A percentile compares a stretch with the other conserved stretches of the same genome.
Evolutionary conservation across 495 filamentous ascomycete genomes (phyloP).

Genomic region (Jackrogersella minutella): DNA sequence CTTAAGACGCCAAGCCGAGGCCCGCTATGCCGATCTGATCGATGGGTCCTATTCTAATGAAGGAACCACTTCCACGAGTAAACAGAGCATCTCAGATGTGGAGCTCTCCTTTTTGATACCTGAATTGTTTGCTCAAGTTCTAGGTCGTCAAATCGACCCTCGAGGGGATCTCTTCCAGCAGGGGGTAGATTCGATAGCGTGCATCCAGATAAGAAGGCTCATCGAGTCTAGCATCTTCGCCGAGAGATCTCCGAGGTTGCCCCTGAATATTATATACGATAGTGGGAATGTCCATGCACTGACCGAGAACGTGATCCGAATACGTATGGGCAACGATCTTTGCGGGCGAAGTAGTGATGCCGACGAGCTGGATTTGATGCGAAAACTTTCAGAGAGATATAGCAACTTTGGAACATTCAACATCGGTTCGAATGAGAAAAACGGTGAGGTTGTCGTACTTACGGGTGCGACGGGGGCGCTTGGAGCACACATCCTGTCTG

Average conservation of each 20-base stretch:
- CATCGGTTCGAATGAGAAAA: constrained; percentile 29
- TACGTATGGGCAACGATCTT: constrained; percentile 48
- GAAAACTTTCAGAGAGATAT: constrained; percentile 23
- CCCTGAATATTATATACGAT: constrained; percentile 58
- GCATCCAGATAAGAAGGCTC: constrained; percentile 35
- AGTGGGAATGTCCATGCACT: constrained; percentile 54
- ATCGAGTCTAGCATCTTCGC: constrained; percentile 23
- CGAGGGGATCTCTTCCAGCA: constrained; percentile 42
- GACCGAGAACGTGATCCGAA: constrained; percentile 27
- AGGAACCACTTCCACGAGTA: not conserved
- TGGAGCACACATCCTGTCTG: constrained; percentile 61
- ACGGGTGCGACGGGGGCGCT: constrained; percentile 68
- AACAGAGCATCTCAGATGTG: constrained; percentile 31
- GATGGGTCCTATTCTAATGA: constrained; percentile 46
- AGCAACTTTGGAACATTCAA: not conserved
- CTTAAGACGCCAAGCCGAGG: constrained; percentile 53
- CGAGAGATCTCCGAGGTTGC: constrained; percentile 25
- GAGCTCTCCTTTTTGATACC: constrained; percentile 40
- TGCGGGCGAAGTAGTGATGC: constrained; percentile 1
- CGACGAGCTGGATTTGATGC: constrained; percentile 15
- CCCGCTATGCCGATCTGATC: constrained; percentile 52
- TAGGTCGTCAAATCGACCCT: constrained; percentile 32
- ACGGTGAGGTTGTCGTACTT: constrained; percentile 50
- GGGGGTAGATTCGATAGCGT: constrained; percentile 41
- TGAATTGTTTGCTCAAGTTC: constrained; percentile 42